Percentiles rank a stretch among this genome's conserved stretches.
Conservation (phyloP, 2,329 filamentous ascomycete genomes). For the Aspergillus quadrilineatus region DNA sequence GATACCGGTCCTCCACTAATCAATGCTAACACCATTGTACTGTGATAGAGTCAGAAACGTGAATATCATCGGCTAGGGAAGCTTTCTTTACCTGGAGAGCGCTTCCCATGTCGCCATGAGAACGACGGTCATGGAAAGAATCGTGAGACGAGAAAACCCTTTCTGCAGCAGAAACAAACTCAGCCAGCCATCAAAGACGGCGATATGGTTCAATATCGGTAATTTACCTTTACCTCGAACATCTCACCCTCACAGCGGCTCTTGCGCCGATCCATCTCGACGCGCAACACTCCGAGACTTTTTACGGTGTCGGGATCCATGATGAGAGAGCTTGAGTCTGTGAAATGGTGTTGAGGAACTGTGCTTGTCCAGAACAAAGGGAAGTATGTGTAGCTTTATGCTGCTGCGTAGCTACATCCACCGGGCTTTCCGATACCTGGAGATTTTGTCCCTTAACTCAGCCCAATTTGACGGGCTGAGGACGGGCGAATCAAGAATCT, state of each 20-base stretch:
- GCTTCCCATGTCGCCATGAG: constrained; percentile 9
- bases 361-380: too few species aligned
- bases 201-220: too few species aligned
- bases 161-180: background rate
- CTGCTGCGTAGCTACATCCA: too few species aligned
- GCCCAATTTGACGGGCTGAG: too few species aligned
- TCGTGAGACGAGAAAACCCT: background rate
- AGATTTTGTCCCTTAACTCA: too few species aligned
- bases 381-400: too few species aligned
- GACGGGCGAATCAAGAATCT: too few species aligned
- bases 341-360: background rate
- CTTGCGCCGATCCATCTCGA: background rate
- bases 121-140: background rate
- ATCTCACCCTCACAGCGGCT: background rate
- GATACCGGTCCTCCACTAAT: constrained; percentile 11
- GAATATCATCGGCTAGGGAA: background rate
- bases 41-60: background rate
- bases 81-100: background rate
- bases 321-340: too few species aligned
- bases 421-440: too few species aligned
- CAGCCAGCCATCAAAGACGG: background rate
- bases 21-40: constrained; percentile 4
- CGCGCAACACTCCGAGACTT: fast-evolving
- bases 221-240: background rate
- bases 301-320: background rate